A percentile compares a stretch with the other conserved stretches of the same genome.
phyloP scores from a whole-genome alignment of 2,329 filamentous ascomycete species.

The Trichoderma harzianum region DNA sequence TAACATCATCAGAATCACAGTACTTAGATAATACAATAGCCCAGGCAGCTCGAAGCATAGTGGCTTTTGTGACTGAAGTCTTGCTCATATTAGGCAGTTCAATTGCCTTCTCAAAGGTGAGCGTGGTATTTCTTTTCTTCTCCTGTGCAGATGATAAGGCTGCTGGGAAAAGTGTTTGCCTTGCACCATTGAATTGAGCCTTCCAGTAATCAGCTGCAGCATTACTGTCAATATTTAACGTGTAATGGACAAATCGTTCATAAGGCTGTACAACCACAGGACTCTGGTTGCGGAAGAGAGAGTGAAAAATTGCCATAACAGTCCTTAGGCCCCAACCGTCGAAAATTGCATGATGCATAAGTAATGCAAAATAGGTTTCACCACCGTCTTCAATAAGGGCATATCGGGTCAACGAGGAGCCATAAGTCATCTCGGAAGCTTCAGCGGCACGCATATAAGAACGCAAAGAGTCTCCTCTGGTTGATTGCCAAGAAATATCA shows the following conservation, averaged over 20 bases:
- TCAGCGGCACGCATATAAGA: neutral
- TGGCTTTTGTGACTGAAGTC: slow-evolving; percentile 22
- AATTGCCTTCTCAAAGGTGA: neutral
- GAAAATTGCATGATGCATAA: slow-evolving; percentile 23
- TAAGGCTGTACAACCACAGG: neutral
- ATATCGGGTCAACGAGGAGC: slow-evolving; percentile 1
- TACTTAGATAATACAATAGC: slow-evolving; percentile 12
- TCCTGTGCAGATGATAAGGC: neutral
- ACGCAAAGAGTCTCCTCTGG: neutral
- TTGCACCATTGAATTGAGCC: slow-evolving; percentile 18
- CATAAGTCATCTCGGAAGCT: slow-evolving; percentile 1
- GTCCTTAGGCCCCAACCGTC: slow-evolving; percentile 21
- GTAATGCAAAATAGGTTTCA: slow-evolving; percentile 16
- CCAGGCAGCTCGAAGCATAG: slow-evolving; percentile 20
- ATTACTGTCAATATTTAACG: neutral
- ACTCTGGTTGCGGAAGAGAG: neutral
- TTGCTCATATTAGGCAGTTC: neutral
- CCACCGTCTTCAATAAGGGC: neutral
- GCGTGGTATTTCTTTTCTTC: neutral
- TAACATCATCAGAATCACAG: slow-evolving; percentile 20
- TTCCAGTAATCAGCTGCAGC: slow-evolving; percentile 18
- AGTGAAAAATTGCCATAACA: neutral
- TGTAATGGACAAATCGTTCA: slow-evolving; percentile 7
- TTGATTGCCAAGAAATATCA: slow-evolving; percentile 11
- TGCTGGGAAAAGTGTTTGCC: slow-evolving; percentile 13